These are phyloP conservation scores for Fusarium tanahbumbuense DNA, from an alignment of 2,329 filamentous ascomycete genomes.

Conservation along the genomic window DNA sequence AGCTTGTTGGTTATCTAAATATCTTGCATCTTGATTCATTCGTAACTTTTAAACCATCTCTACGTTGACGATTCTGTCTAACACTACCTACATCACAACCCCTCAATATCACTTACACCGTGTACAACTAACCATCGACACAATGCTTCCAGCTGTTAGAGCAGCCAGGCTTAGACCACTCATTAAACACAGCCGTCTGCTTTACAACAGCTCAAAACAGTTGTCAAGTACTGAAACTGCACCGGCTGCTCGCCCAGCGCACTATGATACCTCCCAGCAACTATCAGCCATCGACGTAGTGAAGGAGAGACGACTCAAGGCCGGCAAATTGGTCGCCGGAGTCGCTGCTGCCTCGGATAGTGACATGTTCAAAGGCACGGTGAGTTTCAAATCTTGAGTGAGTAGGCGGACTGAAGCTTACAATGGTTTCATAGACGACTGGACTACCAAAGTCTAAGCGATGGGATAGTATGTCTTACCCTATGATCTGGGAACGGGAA, in stretches of 20 bases:
- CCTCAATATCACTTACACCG: constrained; percentile 20
- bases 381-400: constrained; percentile 52
- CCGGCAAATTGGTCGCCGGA: constrained; percentile 78
- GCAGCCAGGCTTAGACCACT: constrained; percentile 34
- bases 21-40: background rate
- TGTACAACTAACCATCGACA: background rate
- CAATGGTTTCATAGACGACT: constrained; percentile 44
- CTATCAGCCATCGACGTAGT: constrained; percentile 49
- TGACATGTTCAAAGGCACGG: constrained; percentile 84
- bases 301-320: constrained; percentile 67
- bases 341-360: constrained; percentile 82
- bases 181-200: constrained; percentile 17
- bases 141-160: constrained; percentile 41
- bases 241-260: constrained; percentile 40
- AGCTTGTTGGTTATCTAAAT: constrained; percentile 4
- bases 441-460: constrained; percentile 81
- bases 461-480: constrained; percentile 80
- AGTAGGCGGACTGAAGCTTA: background rate
- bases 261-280: constrained; percentile 38
- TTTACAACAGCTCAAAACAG: constrained; percentile 37
- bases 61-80: background rate
- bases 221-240: constrained; percentile 43
- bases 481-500: background rate
- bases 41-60: background rate
- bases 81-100: background rate